Base-by-base conservation (phyloP, 2,329 filamentous ascomycete genomes). In the Alternaria arborescens region DNA sequence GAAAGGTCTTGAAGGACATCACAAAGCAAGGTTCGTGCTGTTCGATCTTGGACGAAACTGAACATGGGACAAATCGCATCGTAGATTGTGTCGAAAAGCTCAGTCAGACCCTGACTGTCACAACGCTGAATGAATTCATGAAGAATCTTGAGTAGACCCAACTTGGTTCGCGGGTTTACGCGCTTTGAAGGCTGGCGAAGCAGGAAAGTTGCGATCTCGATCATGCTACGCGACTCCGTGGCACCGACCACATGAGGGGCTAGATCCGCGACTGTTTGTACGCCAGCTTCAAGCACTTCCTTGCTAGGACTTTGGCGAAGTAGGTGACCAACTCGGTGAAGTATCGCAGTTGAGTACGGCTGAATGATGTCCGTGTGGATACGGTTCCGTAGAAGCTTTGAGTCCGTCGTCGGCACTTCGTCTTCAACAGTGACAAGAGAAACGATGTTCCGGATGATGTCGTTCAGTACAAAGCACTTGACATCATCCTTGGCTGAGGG, bases 401-500 rank as follows among this genome's bases (percentile, higher is more conserved):
- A 86, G 58, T 89, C 73, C 10, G 79, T 77, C 0, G 71, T 55
- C 2, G 62, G 42, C 2, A 51, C 11, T 6, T 65, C 62, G 5
- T 64, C 62, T 18, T 56, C 55, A 12, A 22, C 40, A 8, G 52
- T 36, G 5, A 71, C 70, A 42, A 75, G 69, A 22, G 58, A 56
- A 24, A 76, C 66, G 6, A 74, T 52, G 47, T 53, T 71, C 41
- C 85, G 34, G 94, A 99, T 78, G 42, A 98, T 89, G 11, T 88
- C 81, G 59, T 87, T 85, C 30, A 99, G 82, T 1, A 94, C 87
- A 74, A 92, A 97, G 0, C 91, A 80, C 73, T 94, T 95, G 57
- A 99, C 94, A 58, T 93, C 90, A 63, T 94, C 91, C 76, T 95
- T 95, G 0, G 91, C 88, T 55, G 91, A 94, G 46, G 87, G 84